Percentiles rank a stretch among this genome's conserved stretches.
phyloP scores from a whole-genome alignment of 139 green algal genomes.

The Micractinium sp. region DNA sequence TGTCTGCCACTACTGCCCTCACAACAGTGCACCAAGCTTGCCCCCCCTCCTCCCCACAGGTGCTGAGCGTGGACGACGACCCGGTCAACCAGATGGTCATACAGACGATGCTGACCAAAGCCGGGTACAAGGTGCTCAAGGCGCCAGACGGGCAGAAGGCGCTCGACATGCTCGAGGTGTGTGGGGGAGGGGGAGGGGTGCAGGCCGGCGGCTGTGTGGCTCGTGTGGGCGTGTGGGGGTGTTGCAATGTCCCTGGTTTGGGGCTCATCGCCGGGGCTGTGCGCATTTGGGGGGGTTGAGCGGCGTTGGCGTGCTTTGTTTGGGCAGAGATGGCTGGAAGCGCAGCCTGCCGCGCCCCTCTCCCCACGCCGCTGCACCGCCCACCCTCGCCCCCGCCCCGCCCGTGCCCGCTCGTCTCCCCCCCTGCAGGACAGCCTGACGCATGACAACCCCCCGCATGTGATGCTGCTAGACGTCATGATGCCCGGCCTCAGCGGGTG shows the following conservation, averaged over 20 bases:
- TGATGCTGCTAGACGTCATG: slow-evolving; percentile 83
- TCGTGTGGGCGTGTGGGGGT: no score
- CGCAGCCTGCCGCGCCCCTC: no score
- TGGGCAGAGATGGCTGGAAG: neutral
- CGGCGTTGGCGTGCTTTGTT: no score
- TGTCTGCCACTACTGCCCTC: no score
- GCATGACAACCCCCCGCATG: slow-evolving; percentile 51
- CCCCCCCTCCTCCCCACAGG: slow-evolving; percentile 1
- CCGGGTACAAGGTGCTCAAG: slow-evolving; percentile 57
- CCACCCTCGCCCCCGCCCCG: neutral
- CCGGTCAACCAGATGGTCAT: slow-evolving; percentile 76
- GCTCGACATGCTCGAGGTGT: slow-evolving; percentile 42
- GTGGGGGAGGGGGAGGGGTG: neutral
- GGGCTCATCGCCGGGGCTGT: no score
- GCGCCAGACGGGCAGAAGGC: slow-evolving; percentile 48
- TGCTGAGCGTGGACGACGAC: slow-evolving; percentile 74
- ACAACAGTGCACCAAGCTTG: neutral
- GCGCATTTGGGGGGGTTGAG: no score
- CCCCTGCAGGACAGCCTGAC: slow-evolving; percentile 2
- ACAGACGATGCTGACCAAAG: slow-evolving; percentile 60
- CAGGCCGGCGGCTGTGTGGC: neutral
- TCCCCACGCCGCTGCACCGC: neutral
- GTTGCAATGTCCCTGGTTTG: no score
- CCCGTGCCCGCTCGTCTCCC: neutral
- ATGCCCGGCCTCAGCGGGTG: slow-evolving; percentile 81